Evolutionary conservation across 345 rosid genomes (phyloP), one percentile per base, ranked within the genome.

Genomic region (Nasturtium officinale): DNA sequence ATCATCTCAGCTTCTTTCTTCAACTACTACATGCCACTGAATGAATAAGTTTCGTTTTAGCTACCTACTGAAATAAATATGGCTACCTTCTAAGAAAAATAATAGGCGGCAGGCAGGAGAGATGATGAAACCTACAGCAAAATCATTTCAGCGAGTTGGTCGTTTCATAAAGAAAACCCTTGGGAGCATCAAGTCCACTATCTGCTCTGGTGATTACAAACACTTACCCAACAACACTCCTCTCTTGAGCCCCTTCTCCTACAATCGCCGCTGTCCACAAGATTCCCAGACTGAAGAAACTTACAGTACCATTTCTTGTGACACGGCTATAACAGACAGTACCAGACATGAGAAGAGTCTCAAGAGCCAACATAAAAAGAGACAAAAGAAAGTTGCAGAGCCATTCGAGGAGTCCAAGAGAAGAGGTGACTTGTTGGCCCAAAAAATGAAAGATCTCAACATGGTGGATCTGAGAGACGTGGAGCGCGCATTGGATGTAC

Each of bases 371-470:
- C 37, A 54, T 67, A 82, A 76, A 80, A 77, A 72, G 48, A 75
- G 70, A 59, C 79, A 59, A 42, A 80, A 73, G 76, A 80, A 54
- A 72, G 69, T 48, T 72, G 66, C 62, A 6, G 58, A 45, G 28
- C 20, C 64, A 58, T 48, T 53, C 12, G 66, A 66, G 66, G 69
- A 61, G 30, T 65, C 72, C 0, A 65, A 65, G 69, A 75, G 75
- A 21, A 82, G 73, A 75, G 90, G 82, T 16, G 79, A 81, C 73
- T 79, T 53, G 63, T 45, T 95, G 74, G 90, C 90, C 1, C 79
- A 80, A 76, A 95, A 87, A 88, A 87, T 95, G 96, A 91, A 86
- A 77, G 90, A 88, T 65, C 60, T 95, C 75, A 96, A 89, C 77
- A 86, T 87, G 96, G 80, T 90, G 81, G 87, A 88, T 80, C 85